Conservation (phyloP, 129 eudicot species). For the Oenanthe sinensis region DNA sequence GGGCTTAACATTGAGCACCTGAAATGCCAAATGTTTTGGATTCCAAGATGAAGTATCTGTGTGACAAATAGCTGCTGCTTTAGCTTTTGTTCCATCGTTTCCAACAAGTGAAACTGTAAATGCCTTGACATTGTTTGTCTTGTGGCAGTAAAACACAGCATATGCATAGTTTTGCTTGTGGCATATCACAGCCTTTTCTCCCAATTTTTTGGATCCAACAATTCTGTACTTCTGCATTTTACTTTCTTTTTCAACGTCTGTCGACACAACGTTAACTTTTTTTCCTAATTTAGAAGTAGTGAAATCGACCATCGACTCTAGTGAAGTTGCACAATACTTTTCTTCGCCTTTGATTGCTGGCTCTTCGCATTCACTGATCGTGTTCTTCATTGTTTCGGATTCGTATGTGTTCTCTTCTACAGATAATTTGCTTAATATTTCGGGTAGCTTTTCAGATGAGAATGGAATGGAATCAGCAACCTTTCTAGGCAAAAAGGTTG, state of each 20-base stretch:
- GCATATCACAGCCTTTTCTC: constrained; percentile 39
- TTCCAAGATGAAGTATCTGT: constrained; percentile 60
- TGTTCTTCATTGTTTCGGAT: constrained; percentile 25
- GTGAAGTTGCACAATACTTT: constrained; percentile 42
- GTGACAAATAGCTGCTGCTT: constrained; percentile 65
- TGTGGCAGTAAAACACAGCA: constrained; percentile 72
- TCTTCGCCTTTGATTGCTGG: constrained; percentile 31
- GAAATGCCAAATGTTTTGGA: constrained; percentile 67
- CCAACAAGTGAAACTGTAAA: constrained; percentile 43
- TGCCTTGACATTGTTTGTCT: constrained; percentile 24
- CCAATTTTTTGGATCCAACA: constrained; percentile 28
- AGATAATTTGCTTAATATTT: constrained; percentile 20
- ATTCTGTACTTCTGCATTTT: constrained; percentile 27
- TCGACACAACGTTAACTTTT: constrained; percentile 43
- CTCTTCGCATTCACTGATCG: constrained; percentile 40
- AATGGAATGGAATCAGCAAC: constrained; percentile 48
- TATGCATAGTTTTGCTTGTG: constrained; percentile 69
- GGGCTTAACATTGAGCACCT: constrained; percentile 57
- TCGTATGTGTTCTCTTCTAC: constrained; percentile 24
- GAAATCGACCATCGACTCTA: constrained; percentile 52
- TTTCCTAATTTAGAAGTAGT: constrained; percentile 40
- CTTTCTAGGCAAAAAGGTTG: constrained; percentile 33
- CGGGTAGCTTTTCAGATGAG: constrained; percentile 34
- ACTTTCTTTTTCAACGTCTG: constrained; percentile 29
- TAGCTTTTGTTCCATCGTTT: constrained; percentile 39